A percentile compares a stretch with the other conserved stretches of the same genome.
Evolutionary conservation across 352 stramenopile genomes (phyloP).

Genomic region (Pythium insidiosum): DNA sequence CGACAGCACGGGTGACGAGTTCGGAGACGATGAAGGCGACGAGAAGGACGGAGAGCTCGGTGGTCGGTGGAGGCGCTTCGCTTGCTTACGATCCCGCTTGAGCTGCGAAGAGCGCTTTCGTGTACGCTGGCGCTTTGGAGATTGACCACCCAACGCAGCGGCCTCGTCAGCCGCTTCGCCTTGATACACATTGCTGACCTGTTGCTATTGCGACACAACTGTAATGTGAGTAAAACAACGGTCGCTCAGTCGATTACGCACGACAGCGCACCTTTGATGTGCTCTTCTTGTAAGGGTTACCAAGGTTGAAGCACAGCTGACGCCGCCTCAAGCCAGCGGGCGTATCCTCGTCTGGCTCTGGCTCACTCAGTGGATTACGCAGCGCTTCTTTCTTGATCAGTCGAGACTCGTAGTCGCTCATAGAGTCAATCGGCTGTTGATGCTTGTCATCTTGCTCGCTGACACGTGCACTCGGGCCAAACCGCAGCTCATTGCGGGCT

Average conservation of each 20-base stretch:
- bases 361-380: conserved; percentile 75
- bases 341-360: conserved; percentile 80
- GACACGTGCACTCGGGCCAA: conserved; percentile 49
- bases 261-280: conserved; percentile 40
- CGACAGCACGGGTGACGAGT: too few species aligned
- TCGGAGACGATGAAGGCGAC: too few species aligned
- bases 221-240: conserved; percentile 1
- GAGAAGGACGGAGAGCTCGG: conserved; percentile 63
- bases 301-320: conserved; percentile 81
- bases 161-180: conserved; percentile 81
- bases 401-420: conserved; percentile 86
- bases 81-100: conserved; percentile 70
- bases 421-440: conserved; percentile 76
- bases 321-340: conserved; percentile 56
- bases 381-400: conserved; percentile 82
- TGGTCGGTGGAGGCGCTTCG: conserved; percentile 52
- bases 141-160: conserved; percentile 62
- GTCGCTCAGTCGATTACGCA: background rate
- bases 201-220: too few species aligned
- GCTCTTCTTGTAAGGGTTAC: conserved; percentile 87
- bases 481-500: conserved; percentile 5
- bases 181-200: conserved; percentile 77
- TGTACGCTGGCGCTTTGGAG: conserved; percentile 71
- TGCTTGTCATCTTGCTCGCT: conserved; percentile 79
- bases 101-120: conserved; percentile 81